Conservation (phyloP, 345 rosid species). For the Gossypium anomalum region DNA sequence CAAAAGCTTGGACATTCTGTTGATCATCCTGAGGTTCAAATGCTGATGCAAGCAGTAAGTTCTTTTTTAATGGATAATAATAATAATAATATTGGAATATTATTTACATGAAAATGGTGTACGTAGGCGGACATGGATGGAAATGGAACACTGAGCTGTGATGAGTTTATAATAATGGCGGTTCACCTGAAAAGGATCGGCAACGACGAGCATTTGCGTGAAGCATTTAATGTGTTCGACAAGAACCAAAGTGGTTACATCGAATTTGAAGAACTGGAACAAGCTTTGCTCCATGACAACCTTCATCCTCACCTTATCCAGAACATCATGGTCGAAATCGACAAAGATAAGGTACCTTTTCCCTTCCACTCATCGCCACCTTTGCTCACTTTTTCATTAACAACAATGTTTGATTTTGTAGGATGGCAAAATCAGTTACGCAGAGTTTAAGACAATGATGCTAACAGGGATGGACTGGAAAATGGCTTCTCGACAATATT, state of each 20-base stretch:
- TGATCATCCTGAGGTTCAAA: slow-evolving; percentile 64
- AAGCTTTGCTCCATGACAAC: slow-evolving; percentile 50
- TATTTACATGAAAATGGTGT: neutral
- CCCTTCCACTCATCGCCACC: too few species aligned
- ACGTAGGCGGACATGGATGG: slow-evolving; percentile 68
- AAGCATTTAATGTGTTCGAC: slow-evolving; percentile 69
- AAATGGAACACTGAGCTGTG: slow-evolving; percentile 63
- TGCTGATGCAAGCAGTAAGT: slow-evolving; percentile 78
- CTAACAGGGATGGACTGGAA: slow-evolving; percentile 81
- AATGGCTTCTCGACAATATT: slow-evolving; percentile 92
- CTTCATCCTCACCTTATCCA: slow-evolving; percentile 50
- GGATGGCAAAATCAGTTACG: slow-evolving; percentile 84
- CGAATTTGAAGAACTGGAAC: slow-evolving; percentile 70
- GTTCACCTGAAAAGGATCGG: slow-evolving; percentile 68
- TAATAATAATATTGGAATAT: neutral
- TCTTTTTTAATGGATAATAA: neutral
- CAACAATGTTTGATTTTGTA: slow-evolving; percentile 13
- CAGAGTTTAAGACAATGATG: slow-evolving; percentile 92
- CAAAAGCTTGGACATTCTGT: slow-evolving; percentile 50
- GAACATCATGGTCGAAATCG: slow-evolving; percentile 76
- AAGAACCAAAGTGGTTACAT: slow-evolving; percentile 62
- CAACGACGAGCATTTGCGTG: slow-evolving; percentile 56
- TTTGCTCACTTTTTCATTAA: too few species aligned
- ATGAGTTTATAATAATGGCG: slow-evolving; percentile 72
- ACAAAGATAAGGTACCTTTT: slow-evolving; percentile 61